Base-by-base conservation (phyloP, 108 stramenopile species). In the Skeletonema tropicum region DNA sequence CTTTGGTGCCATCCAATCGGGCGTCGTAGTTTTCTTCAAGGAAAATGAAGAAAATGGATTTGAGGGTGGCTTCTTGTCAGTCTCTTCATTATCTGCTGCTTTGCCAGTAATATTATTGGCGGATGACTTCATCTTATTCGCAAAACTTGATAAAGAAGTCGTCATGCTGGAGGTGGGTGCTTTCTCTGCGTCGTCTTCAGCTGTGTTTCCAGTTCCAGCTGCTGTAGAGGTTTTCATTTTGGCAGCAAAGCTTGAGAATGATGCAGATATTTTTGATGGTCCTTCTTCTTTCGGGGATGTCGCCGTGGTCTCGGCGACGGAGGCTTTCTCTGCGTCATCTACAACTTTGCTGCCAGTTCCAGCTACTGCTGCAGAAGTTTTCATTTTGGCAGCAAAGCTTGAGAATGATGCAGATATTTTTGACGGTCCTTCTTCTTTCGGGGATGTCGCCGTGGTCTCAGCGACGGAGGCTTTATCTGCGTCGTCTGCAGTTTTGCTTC, bases 341-440 rank as follows among this genome's bases (percentile, higher is more conserved):
- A 36, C 23, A 6, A 33, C 6, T 62, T 12, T n/a, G 35, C 41
- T 25, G 10, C 3, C 74, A 41, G 32, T 36, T n/a, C n/a, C n/a
- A n/a, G n/a, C n/a, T 12, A 13, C 11, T 30, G 42, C 14, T 13
- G 48, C 46, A 1, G 60, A 6, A 25, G 21, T 35, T 60, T 71
- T 71, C 39, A 71, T 38, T 31, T 35, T 39, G 15, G 59, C 64
- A n/a, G 77, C 60, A 10, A 78, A 71, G 59, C 65, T 78, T 46
- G 70, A 71, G 10, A 71, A 59, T 1, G 77, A 64, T 9, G 60
- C 26, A n/a, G 64, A 21, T 55, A 55, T 55, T 21, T 55, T 55
- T 25, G 52, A 55, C 9, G 52, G 52, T 9, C 21, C 23, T 55
- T 55, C 52, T 55, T 55, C 52, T 23, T 55, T 55, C 23, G 52